Conservation (phyloP, 2,329 filamentous ascomycete species). For the Graphilbum sp. region DNA sequence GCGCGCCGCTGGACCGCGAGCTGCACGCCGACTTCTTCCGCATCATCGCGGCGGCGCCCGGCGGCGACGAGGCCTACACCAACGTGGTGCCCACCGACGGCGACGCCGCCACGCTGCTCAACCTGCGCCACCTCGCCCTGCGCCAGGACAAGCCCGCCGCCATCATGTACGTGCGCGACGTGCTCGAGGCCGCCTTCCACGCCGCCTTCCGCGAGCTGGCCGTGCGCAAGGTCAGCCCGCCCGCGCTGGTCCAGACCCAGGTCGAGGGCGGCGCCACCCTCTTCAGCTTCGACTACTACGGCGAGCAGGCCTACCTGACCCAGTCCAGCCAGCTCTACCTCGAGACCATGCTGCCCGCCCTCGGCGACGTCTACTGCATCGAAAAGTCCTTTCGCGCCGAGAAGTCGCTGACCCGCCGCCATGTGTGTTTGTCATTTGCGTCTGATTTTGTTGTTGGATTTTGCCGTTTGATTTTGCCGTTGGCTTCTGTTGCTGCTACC, state of each 20-base stretch:
- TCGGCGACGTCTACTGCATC: slow-evolving; percentile 95
- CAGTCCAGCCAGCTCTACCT: slow-evolving; percentile 97
- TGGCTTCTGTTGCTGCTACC: too few relatives aligned
- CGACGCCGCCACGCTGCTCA: slow-evolving; percentile 27
- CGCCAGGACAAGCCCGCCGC: slow-evolving; percentile 72
- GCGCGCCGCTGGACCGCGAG: slow-evolving; percentile 72
- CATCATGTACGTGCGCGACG: slow-evolving; percentile 73
- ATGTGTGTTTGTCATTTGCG: neutral
- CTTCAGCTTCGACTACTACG: slow-evolving; percentile 52
- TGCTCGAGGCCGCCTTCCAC: slow-evolving; percentile 67
- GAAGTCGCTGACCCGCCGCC: slow-evolving; percentile 78
- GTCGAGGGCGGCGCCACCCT: slow-evolving; percentile 86
- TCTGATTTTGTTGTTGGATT: too few relatives aligned
- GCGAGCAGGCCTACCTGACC: slow-evolving; percentile 77
- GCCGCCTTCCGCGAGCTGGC: slow-evolving; percentile 60
- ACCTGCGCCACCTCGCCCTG: slow-evolving; percentile 69
- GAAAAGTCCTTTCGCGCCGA: slow-evolving; percentile 98
- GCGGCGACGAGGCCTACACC: slow-evolving; percentile 82
- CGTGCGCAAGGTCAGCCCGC: slow-evolving; percentile 72
- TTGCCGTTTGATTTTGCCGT: too few relatives aligned
- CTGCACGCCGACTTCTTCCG: slow-evolving; percentile 81
- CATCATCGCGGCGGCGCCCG: slow-evolving; percentile 52
- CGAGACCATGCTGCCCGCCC: slow-evolving; percentile 77
- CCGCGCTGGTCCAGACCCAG: slow-evolving; percentile 86
- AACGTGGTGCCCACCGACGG: slow-evolving; percentile 48